These are phyloP conservation scores for Phytophthora hibernalis DNA, from an alignment of 352 stramenopile species.

Conservation along the genomic window DNA sequence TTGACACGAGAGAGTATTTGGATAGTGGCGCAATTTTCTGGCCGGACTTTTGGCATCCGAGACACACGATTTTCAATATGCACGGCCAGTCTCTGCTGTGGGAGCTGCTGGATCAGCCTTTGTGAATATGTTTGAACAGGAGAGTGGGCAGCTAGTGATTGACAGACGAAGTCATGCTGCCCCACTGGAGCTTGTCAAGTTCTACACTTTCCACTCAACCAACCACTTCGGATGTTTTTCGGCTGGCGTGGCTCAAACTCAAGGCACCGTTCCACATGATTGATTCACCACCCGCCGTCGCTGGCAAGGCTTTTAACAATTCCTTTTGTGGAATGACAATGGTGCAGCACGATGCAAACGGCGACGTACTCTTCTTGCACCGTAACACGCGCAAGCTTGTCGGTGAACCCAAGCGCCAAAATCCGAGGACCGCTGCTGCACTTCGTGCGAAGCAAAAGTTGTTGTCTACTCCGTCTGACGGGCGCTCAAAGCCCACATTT, in stretches of 20 bases:
- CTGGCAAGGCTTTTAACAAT: constrained; percentile 46
- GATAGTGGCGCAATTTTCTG: constrained; percentile 68
- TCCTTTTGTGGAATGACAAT: constrained; percentile 66
- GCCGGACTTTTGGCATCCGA: constrained; percentile 76
- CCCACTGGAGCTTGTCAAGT: constrained; percentile 46
- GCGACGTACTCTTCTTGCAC: constrained; percentile 58
- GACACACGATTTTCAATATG: constrained; percentile 70
- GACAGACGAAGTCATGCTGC: constrained; percentile 46
- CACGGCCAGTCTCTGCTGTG: constrained; percentile 60
- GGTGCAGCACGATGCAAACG: constrained; percentile 50
- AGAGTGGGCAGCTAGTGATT: constrained; percentile 68
- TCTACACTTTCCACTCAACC: constrained; percentile 52
- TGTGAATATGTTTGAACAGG: constrained; percentile 77
- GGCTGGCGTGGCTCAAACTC: constrained; percentile 63
- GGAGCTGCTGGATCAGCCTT: constrained; percentile 51
- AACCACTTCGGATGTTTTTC: constrained; percentile 57
- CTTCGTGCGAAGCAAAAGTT: constrained; percentile 27
- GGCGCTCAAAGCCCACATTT: constrained; percentile 13
- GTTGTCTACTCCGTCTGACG: constrained; percentile 7
- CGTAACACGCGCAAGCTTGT: constrained; percentile 57
- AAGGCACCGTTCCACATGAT: constrained; percentile 58
- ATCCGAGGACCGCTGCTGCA: constrained; percentile 19
- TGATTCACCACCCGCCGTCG: constrained; percentile 45
- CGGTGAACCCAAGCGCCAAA: constrained; percentile 21
- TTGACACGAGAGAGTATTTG: constrained; percentile 46